Percentiles rank a stretch among this genome's conserved stretches.
phyloP scores from a whole-genome alignment of 2,329 filamentous ascomycete genomes.

The Fusarium phyllophilum region DNA sequence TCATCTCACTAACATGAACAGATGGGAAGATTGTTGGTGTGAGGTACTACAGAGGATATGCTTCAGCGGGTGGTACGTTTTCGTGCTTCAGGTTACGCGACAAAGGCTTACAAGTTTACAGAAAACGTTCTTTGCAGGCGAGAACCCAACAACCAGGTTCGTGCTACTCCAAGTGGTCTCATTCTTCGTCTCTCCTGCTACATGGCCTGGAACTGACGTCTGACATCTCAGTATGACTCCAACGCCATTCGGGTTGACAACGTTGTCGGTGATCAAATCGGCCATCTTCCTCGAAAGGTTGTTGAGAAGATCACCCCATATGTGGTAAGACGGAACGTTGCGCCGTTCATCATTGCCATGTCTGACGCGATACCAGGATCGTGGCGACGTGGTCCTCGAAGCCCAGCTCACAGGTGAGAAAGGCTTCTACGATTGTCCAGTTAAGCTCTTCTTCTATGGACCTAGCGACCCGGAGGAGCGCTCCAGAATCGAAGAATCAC shows the following conservation, averaged over 20 bases:
- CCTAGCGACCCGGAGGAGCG: constrained; percentile 65
- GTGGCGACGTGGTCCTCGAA: constrained; percentile 71
- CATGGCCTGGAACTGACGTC: background rate
- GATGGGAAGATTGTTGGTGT: constrained; percentile 62
- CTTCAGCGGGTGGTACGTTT: constrained; percentile 61
- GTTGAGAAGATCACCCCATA: constrained; percentile 79
- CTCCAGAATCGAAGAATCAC: constrained; percentile 64
- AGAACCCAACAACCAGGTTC: constrained; percentile 71
- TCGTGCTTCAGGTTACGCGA: background rate
- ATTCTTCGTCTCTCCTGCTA: background rate
- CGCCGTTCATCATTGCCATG: background rate
- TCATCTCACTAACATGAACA: constrained; percentile 36
- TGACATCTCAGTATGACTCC: constrained; percentile 63
- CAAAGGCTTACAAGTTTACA: constrained; percentile 18
- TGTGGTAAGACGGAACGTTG: constrained; percentile 60
- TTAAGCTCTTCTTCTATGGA: constrained; percentile 76
- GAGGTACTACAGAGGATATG: constrained; percentile 71
- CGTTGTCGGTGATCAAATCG: constrained; percentile 78
- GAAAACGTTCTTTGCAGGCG: constrained; percentile 70
- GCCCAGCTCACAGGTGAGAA: constrained; percentile 75
- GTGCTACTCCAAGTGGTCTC: constrained; percentile 24
- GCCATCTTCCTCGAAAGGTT: constrained; percentile 75
- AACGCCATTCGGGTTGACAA: constrained; percentile 86
- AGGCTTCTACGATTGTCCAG: constrained; percentile 75
- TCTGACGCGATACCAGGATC: constrained; percentile 58